These are phyloP conservation scores for Colletotrichum cuscutae DNA, from an alignment of 2,329 filamentous ascomycete genomes.

Conservation along the genomic window DNA sequence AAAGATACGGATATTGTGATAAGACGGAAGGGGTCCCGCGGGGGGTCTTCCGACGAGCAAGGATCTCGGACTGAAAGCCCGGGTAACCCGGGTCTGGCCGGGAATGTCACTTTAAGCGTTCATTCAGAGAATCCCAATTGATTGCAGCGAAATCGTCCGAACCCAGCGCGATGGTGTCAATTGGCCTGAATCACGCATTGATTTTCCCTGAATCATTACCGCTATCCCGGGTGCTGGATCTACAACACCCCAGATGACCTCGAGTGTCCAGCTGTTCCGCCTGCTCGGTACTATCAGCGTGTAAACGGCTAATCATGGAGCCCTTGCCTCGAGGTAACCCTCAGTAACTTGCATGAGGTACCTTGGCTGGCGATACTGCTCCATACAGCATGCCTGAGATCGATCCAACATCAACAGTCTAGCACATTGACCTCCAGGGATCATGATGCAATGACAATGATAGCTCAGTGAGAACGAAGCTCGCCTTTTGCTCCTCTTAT, in stretches of 20 bases:
- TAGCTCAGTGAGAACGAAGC: too few species aligned
- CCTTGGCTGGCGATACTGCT: too few species aligned
- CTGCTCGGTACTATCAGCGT: not conserved
- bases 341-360: not conserved
- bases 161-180: not conserved
- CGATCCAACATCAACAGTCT: too few species aligned
- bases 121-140: not conserved
- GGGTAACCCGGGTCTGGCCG: conserved; percentile 6
- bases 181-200: not conserved
- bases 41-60: conserved; percentile 11
- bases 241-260: not conserved
- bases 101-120: not conserved
- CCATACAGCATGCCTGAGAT: too few species aligned
- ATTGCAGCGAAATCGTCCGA: not conserved
- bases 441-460: too few species aligned
- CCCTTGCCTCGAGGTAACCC: not conserved
- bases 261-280: not conserved
- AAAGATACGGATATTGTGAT: conserved; percentile 23
- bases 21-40: conserved; percentile 25
- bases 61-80: not conserved
- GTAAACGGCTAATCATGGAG: not conserved
- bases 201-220: not conserved
- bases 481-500: too few species aligned
- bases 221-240: not conserved
- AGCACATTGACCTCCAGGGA: too few species aligned